Evolutionary conservation across 2,329 filamentous ascomycete species (phyloP).

Genomic region (Apiospora saccharicola): DNA sequence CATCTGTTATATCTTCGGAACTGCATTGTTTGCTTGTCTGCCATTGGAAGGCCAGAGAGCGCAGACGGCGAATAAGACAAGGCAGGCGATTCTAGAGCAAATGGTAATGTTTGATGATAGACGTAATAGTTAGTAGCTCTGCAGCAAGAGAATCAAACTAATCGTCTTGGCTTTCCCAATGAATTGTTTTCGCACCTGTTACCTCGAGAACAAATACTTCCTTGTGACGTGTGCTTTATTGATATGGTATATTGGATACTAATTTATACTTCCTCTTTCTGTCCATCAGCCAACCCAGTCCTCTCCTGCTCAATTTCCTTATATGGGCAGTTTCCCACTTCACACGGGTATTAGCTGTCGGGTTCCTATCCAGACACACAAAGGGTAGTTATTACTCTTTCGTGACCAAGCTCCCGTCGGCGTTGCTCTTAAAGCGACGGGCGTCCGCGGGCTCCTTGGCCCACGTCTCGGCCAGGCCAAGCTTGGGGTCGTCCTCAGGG

Average conservation of each 20-base stretch:
- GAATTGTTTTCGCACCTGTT: neutral
- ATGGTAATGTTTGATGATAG: constrained; percentile 25
- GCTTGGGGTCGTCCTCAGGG: constrained; percentile 80
- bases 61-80: neutral
- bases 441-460: constrained; percentile 54
- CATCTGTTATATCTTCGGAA: neutral
- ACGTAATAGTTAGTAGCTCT: constrained; percentile 22
- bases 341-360: neutral
- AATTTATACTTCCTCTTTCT: neutral
- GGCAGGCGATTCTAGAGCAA: constrained; percentile 22
- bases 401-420: constrained; percentile 60
- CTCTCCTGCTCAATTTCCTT: neutral
- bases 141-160: constrained; percentile 18
- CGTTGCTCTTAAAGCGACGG: constrained; percentile 58
- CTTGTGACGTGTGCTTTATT: neutral
- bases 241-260: neutral
- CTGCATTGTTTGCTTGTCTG: constrained; percentile 8
- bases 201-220: neutral
- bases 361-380: neutral
- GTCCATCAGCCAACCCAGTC: neutral
- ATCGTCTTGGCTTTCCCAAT: constrained; percentile 11
- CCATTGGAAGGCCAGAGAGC: neutral
- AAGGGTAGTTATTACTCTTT: constrained; percentile 33
- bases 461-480: constrained; percentile 84
- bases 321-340: neutral